Conservation (phyloP, 495 filamentous ascomycete species). For the Hypoxylon perforatum region DNA sequence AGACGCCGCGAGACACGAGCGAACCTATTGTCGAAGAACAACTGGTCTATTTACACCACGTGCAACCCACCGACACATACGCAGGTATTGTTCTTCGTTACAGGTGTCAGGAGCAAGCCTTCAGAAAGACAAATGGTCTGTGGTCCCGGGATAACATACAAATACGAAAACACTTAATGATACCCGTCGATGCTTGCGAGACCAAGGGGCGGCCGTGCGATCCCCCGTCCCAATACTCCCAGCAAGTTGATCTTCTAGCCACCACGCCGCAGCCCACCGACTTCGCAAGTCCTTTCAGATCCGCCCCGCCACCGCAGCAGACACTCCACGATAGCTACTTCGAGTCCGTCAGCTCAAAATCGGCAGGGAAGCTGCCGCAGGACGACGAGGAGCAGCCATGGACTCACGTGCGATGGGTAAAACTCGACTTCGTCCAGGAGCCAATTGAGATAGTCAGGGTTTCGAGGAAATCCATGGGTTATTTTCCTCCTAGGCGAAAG, state of each 20-base stretch:
- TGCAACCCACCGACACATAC: constrained; percentile 83
- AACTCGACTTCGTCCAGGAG: constrained; percentile 72
- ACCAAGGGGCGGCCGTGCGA: constrained; percentile 77
- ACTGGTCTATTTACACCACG: constrained; percentile 90
- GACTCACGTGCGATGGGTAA: constrained; percentile 89
- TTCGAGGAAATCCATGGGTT: constrained; percentile 82
- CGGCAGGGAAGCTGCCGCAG: constrained; percentile 31
- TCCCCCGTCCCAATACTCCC: constrained; percentile 45
- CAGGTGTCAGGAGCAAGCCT: constrained; percentile 79
- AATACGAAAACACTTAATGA: constrained; percentile 77
- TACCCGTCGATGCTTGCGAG: constrained; percentile 91
- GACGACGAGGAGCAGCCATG: constrained; percentile 67
- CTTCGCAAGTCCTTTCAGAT: constrained; percentile 9
- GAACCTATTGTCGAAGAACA: constrained; percentile 69
- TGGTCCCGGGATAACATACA: constrained; percentile 95
- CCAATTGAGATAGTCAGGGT: constrained; percentile 90
- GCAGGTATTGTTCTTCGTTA: constrained; percentile 91
- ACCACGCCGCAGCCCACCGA: constrained; percentile 53
- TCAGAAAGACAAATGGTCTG: constrained; percentile 88
- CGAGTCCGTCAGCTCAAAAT: constrained; percentile 45
- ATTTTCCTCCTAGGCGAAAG: constrained; percentile 90
- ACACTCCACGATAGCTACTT: constrained; percentile 52
- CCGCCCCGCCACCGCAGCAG: constrained; percentile 27
- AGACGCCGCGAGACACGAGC: constrained; percentile 47
- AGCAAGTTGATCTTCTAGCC: constrained; percentile 58